These are phyloP conservation scores for Jasminum sambac DNA, from an alignment of 257 asterid genomes.

Conservation along the genomic window DNA sequence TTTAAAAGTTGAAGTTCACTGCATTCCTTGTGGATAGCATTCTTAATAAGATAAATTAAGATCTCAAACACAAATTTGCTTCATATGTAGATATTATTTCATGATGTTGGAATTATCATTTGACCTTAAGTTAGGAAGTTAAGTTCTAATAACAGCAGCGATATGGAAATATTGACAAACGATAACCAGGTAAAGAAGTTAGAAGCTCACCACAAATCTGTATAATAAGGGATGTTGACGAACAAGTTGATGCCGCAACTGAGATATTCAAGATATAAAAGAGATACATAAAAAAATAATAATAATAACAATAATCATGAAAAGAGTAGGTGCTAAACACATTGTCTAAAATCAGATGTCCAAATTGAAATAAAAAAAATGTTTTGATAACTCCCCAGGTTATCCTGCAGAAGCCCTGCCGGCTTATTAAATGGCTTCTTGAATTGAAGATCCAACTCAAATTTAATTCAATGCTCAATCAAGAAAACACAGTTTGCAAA, in stretches of 20 bases:
- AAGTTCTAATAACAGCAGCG: not conserved
- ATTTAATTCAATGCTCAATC: not conserved
- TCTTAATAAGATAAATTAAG: not conserved
- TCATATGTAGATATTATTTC: not conserved
- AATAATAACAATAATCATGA: not conserved
- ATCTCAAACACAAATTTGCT: not conserved
- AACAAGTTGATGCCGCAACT: constrained; percentile 38
- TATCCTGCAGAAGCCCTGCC: not conserved
- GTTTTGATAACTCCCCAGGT: not conserved
- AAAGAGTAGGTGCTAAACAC: not conserved
- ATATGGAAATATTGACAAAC: not conserved
- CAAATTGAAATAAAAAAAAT: not conserved
- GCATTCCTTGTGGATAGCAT: not conserved
- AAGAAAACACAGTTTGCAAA: not conserved
- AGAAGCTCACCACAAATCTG: constrained; percentile 38
- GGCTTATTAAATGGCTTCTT: not conserved
- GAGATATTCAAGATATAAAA: constrained; percentile 21
- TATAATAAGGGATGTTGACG: constrained; percentile 33
- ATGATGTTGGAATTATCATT: not conserved
- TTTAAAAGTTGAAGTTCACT: no score
- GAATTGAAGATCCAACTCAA: not conserved
- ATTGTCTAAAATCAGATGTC: not conserved
- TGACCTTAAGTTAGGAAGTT: not conserved
- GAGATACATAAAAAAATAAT: not conserved
- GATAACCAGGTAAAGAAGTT: not conserved